These are phyloP conservation scores for Leccinum fibrillosum DNA, from an alignment of 768 basidiomycete species.

Conservation along the genomic window DNA sequence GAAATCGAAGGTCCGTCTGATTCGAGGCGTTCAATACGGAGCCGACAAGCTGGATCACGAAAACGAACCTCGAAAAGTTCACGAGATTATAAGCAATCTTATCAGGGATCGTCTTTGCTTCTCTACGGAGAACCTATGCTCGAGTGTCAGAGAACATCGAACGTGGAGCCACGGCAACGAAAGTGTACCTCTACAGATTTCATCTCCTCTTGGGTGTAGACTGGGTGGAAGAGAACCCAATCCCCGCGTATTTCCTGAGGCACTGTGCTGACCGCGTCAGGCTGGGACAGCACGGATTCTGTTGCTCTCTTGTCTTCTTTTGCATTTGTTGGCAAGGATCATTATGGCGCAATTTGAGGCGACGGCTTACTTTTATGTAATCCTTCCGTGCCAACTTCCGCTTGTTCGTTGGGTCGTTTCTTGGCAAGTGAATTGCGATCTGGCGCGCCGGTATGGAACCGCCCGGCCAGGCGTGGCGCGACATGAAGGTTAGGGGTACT, in stretches of 20 bases:
- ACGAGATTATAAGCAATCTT: conserved; percentile 69
- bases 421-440: conserved; percentile 23
- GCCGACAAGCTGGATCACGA: conserved; percentile 1
- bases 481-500: conserved; percentile 4
- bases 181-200: conserved; percentile 61
- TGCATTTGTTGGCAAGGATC: not conserved
- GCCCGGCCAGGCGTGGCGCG: conserved; percentile 1
- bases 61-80: conserved; percentile 43
- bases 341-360: not conserved
- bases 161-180: not conserved
- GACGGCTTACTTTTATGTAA: conserved; percentile 29
- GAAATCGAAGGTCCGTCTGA: conserved; percentile 72
- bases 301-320: conserved; percentile 26
- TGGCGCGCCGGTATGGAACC: conserved; percentile 26
- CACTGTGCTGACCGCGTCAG: conserved; percentile 50
- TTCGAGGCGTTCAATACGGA: conserved; percentile 1
- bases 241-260: conserved; percentile 62
- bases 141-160: conserved; percentile 2
- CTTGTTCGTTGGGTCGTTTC: conserved; percentile 21
- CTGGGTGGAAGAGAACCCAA: conserved; percentile 93
- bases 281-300: conserved; percentile 18
- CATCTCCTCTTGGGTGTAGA: conserved; percentile 75
- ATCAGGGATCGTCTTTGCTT: conserved; percentile 66
- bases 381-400: conserved; percentile 33
- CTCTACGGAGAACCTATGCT: conserved; percentile 63